A percentile compares a stretch with the other conserved stretches of the same genome.
phyloP scores from a whole-genome alignment of 768 basidiomycete genomes.

The Tubosaeta sp. region DNA sequence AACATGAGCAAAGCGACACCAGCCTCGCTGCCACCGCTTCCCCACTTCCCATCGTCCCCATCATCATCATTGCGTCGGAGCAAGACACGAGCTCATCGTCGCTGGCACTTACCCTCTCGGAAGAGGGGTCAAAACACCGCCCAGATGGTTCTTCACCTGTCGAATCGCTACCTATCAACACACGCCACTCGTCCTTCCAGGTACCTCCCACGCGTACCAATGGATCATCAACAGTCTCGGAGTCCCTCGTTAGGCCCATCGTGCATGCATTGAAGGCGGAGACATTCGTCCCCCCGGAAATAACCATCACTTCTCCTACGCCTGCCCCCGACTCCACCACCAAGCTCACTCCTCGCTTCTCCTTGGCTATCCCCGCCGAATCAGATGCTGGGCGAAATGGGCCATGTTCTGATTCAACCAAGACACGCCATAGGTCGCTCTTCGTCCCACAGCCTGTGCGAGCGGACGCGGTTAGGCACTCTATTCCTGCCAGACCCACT shows the following conservation, averaged over 20 bases:
- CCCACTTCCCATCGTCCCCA: conserved; percentile 1
- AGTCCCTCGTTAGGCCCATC: background rate
- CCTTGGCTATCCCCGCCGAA: background rate
- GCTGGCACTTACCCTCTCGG: background rate
- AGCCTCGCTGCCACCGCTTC: background rate
- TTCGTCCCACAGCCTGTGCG: conserved; percentile 7
- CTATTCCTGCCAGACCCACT: conserved; percentile 10
- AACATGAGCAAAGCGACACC: background rate
- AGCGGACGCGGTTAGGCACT: conserved; percentile 11
- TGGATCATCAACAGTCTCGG: background rate
- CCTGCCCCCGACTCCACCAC: background rate
- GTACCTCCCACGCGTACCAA: background rate
- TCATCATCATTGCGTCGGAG: conserved; percentile 9
- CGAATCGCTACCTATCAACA: background rate
- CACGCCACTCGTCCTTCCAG: conserved; percentile 10
- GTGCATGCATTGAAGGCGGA: background rate
- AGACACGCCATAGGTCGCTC: conserved; percentile 10
- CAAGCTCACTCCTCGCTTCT: background rate
- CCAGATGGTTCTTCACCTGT: background rate
- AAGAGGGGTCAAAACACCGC: background rate
- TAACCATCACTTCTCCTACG: background rate
- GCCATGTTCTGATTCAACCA: background rate
- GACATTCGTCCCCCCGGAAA: background rate
- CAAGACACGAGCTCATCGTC: background rate
- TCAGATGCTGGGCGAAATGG: background rate